Percentiles rank a stretch among this genome's conserved stretches.
These are phyloP conservation scores for Leishmania guyanensis DNA, from an alignment of 208 protist species.

Conservation along the genomic window DNA sequence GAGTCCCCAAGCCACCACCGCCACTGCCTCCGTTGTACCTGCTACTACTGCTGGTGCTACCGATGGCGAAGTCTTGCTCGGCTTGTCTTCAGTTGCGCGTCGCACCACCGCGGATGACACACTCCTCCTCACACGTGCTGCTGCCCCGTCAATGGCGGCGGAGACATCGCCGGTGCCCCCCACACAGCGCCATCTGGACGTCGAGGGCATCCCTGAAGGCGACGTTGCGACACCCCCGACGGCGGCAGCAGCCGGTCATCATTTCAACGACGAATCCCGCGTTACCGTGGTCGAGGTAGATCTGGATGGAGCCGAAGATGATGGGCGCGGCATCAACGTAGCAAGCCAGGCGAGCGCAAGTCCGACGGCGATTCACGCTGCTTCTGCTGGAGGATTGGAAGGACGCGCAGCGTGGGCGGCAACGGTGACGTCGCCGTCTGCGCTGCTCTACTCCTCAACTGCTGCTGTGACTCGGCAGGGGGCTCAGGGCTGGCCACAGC, in stretches of 20 bases:
- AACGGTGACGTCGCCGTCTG: background rate
- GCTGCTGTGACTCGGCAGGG: background rate
- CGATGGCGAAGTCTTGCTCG: conserved; percentile 3
- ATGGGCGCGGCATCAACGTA: background rate
- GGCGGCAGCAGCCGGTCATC: background rate
- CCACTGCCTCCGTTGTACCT: background rate
- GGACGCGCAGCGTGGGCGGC: background rate
- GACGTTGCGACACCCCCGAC: background rate
- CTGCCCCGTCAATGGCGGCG: conserved; percentile 3
- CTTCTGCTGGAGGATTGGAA: background rate
- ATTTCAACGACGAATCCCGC: too few relatives aligned
- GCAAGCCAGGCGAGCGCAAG: background rate
- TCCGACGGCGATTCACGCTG: background rate
- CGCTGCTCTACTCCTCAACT: background rate
- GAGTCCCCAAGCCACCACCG: background rate
- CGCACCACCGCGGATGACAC: conserved; percentile 1
- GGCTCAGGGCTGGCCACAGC: background rate
- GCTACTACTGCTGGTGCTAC: background rate
- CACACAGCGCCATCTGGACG: conserved; percentile 12
- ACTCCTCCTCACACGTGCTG: background rate
- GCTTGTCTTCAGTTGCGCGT: conserved; percentile 15
- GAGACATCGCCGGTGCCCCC: background rate
- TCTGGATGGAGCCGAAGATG: conserved; percentile 13
- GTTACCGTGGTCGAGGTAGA: conserved; percentile 26
- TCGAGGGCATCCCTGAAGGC: background rate